Evolutionary conservation across 495 filamentous ascomycete species (phyloP).

Genomic region (Neurospora intermedia): DNA sequence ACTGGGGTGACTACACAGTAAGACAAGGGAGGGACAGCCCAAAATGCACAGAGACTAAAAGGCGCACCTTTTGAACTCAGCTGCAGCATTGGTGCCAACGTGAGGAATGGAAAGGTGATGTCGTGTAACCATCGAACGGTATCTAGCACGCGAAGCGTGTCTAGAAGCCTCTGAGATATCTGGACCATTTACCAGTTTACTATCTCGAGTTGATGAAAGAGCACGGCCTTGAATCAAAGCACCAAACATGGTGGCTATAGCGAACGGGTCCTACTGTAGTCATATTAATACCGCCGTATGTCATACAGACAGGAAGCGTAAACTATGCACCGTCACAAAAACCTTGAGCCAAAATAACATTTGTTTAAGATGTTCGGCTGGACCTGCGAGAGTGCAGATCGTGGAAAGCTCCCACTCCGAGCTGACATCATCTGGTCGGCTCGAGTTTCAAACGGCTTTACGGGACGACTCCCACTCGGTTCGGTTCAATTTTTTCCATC

Average conservation of each 20-base stretch:
- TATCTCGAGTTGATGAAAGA: background rate
- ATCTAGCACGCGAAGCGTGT: background rate
- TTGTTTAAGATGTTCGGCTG: background rate
- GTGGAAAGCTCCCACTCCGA: background rate
- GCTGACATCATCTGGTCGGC: background rate
- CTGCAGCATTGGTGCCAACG: slow-evolving; percentile 1
- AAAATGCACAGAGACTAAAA: background rate
- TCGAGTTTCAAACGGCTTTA: background rate
- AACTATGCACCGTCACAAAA: background rate
- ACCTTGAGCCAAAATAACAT: background rate
- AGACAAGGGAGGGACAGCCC: background rate
- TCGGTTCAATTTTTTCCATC: background rate
- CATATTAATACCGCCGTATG: background rate
- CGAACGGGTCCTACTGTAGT: background rate
- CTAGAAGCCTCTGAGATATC: background rate
- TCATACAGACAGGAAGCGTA: background rate
- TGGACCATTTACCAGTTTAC: background rate
- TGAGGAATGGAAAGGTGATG: background rate
- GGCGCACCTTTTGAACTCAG: background rate
- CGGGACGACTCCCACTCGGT: background rate
- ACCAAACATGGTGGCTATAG: background rate
- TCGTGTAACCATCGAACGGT: slow-evolving; percentile 10
- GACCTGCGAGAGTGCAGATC: background rate
- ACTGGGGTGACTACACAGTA: background rate
- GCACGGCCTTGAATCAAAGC: background rate